phyloP scores from a whole-genome alignment of 2,329 filamentous ascomycete species.

The Cadophora malorum region DNA sequence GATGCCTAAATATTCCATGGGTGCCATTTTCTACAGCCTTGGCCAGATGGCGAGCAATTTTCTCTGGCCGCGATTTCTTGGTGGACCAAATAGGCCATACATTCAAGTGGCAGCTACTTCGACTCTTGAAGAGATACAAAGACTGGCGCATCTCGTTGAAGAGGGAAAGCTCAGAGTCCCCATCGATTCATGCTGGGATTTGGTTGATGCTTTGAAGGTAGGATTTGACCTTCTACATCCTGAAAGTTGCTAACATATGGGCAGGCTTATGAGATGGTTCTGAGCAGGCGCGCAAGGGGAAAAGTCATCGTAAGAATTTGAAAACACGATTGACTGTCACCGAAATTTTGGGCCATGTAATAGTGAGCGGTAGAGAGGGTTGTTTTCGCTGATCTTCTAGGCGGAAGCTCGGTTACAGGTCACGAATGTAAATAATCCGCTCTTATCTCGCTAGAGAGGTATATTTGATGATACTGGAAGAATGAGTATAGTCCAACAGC shows the following conservation, averaged over 20 bases:
- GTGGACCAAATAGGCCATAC: slow-evolving; percentile 46
- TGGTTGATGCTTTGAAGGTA: slow-evolving; percentile 48
- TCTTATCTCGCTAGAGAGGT: no score
- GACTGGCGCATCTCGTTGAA: slow-evolving; percentile 46
- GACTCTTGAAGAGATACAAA: slow-evolving; percentile 45
- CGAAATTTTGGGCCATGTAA: not conserved
- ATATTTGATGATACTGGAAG: no score
- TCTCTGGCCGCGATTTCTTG: slow-evolving; percentile 47
- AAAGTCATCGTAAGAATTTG: slow-evolving; percentile 45
- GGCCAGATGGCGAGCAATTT: slow-evolving; percentile 49
- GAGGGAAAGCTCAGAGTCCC: slow-evolving; percentile 47
- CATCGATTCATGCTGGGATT: slow-evolving; percentile 48
- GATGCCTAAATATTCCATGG: slow-evolving; percentile 45
- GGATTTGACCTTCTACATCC: not conserved
- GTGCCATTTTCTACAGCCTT: slow-evolving; percentile 44
- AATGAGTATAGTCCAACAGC: no score
- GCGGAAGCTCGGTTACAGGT: no score
- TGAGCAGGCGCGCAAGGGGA: slow-evolving; percentile 47
- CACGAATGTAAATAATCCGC: no score
- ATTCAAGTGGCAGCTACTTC: slow-evolving; percentile 26
- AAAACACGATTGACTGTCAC: not conserved
- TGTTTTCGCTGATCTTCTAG: not conserved
- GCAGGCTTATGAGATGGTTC: slow-evolving; percentile 46
- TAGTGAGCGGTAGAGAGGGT: not conserved
- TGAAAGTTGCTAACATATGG: slow-evolving; percentile 7